phyloP scores from a whole-genome alignment of 1,284 basidiomycete species.

The Anthracocystis panici-leucophaei region DNA sequence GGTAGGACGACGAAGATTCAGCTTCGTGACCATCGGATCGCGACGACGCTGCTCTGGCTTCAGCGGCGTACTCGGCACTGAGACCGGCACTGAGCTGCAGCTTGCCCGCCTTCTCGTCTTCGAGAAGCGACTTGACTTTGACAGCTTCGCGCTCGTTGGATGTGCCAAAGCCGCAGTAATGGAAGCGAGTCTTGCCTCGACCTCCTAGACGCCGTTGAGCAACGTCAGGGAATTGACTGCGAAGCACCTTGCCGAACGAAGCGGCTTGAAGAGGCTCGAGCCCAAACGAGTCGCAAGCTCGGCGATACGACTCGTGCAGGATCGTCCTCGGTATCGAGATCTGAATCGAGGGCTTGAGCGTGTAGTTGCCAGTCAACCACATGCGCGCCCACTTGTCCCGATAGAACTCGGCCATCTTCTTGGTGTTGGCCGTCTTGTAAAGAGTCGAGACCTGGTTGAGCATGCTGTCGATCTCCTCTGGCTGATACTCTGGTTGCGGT shows the following conservation, averaged over 20 bases:
- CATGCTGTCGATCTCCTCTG: conserved; percentile 47
- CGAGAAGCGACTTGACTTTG: conserved; percentile 52
- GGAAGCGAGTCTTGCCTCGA: conserved; percentile 54
- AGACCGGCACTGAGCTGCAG: conserved; percentile 52
- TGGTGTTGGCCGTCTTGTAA: conserved; percentile 54
- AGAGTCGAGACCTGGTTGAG: conserved; percentile 47
- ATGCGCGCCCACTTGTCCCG: conserved; percentile 56
- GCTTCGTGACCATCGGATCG: conserved; percentile 34
- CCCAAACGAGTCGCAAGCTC: conserved; percentile 45
- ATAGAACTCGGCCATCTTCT: conserved; percentile 56
- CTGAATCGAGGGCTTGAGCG: conserved; percentile 53
- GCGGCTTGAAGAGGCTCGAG: conserved; percentile 52
- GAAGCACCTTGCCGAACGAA: conserved; percentile 54
- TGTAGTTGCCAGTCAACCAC: conserved; percentile 57
- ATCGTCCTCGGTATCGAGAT: conserved; percentile 55
- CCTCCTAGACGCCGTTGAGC: conserved; percentile 48
- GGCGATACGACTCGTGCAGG: conserved; percentile 54
- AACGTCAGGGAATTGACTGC: conserved; percentile 51
- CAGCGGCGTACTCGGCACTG: conserved; percentile 38
- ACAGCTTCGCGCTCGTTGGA: conserved; percentile 52
- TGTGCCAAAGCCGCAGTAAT: conserved; percentile 55
- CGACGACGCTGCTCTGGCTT: conserved; percentile 26
- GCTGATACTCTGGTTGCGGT: conserved; percentile 32
- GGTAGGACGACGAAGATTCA: conserved; percentile 11
- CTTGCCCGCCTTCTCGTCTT: conserved; percentile 50